Conservation (phyloP, 2,329 filamentous ascomycete species). For the Leptographium lundbergii region DNA sequence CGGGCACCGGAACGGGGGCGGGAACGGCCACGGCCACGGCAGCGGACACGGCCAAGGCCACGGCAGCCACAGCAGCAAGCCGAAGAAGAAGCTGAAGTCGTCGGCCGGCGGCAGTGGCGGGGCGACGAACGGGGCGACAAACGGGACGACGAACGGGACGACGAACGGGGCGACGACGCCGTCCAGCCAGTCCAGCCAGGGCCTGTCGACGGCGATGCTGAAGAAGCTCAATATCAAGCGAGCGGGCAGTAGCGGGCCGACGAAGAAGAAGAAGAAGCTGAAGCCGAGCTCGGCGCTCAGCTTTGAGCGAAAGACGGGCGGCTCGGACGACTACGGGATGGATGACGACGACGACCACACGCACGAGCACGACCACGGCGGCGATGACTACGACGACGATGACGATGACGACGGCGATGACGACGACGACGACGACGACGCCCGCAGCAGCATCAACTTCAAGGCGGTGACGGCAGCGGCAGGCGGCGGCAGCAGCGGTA, state of each 20-base stretch:
- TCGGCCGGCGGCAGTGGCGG: slow-evolving; percentile 13
- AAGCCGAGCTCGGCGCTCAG: slow-evolving; percentile 38
- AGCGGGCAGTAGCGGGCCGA: slow-evolving; percentile 26
- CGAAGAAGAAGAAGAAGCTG: slow-evolving; percentile 45
- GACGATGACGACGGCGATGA: slow-evolving; percentile 1
- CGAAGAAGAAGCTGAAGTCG: slow-evolving; percentile 45
- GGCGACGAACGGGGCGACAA: not conserved
- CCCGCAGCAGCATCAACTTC: slow-evolving; percentile 6
- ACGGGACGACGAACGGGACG: not conserved
- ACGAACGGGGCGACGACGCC: slow-evolving; percentile 2
- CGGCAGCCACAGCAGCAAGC: slow-evolving; percentile 17
- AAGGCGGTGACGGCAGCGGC: not conserved
- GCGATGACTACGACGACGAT: slow-evolving; percentile 2
- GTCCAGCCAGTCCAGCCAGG: slow-evolving; percentile 10
- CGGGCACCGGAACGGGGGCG: not conserved
- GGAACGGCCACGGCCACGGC: slow-evolving; percentile 11
- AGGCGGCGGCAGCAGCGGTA: not conserved
- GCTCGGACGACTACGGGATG: slow-evolving; percentile 9
- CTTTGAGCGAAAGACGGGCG: slow-evolving; percentile 29
- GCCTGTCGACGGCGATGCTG: slow-evolving; percentile 6
- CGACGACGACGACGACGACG: slow-evolving; percentile 3
- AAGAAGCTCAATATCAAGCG: slow-evolving; percentile 26
- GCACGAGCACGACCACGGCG: slow-evolving; percentile 13
- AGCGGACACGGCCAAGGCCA: slow-evolving; percentile 13
- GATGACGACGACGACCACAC: slow-evolving; percentile 8